phyloP scores from a whole-genome alignment of 441 rosid species.

The Euphorbia neoarborescens region DNA sequence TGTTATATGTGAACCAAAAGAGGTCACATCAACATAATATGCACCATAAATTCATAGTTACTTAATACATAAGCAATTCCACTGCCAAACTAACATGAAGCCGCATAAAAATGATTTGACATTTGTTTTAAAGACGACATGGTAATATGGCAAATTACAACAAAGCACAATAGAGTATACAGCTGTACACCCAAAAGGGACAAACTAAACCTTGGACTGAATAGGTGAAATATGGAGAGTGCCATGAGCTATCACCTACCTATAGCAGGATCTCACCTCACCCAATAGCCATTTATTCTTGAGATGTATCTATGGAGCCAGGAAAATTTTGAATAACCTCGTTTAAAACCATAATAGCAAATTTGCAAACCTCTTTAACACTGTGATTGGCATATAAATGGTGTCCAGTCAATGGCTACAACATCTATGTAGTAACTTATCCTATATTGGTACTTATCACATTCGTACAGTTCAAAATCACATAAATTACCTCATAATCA shows the following conservation, averaged over 20 bases:
- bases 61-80: neutral
- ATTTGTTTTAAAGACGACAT: neutral
- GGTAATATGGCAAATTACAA: neutral
- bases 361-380: neutral
- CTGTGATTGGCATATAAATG: neutral
- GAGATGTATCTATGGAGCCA: neutral
- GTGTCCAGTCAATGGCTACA: neutral
- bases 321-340: neutral
- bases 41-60: neutral
- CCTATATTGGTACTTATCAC: neutral
- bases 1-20: neutral
- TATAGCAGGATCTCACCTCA: neutral
- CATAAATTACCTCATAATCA: neutral
- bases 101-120: constrained; percentile 1
- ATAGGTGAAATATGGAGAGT: neutral
- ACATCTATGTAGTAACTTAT: neutral
- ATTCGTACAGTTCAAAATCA: neutral
- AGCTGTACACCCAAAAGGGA: neutral
- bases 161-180: neutral
- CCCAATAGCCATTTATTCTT: neutral
- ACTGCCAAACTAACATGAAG: neutral
- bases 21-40: neutral
- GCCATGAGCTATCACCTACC: neutral
- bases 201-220: neutral
- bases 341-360: neutral